Base-by-base conservation (phyloP, 306 rosid genomes). In the Erythrophleum fordii region DNA sequence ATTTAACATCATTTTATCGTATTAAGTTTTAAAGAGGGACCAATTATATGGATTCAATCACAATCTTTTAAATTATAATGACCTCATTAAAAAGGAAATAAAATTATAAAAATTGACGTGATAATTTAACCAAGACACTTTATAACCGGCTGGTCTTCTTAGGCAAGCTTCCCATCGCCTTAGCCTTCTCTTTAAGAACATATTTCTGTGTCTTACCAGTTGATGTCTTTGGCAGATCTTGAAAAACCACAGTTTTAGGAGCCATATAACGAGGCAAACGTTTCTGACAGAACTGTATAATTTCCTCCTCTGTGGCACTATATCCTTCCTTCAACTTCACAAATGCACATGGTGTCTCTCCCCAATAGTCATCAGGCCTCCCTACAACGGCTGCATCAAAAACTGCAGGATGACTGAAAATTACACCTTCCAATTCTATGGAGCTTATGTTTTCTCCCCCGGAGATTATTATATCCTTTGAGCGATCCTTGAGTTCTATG, bases 371-470 rank as follows among this genome's bases (percentile, higher is more conserved):
- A 81, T 95, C 95, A 12, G 97, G 95, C 76, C 92, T 89, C 34
- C 92, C 95, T 49, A 95, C 97, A 76, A 91, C 87, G 53, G 97
- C 97, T 22, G 91, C 97, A 67, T 95, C 97, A 20, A 85, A 78
- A 81, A 95, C 87, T 22, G 90, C 89, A 9, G 97, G 97, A 82
- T 95, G 97, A 37, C 84, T 59, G 68, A 66, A 91, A 60, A 95
- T 85, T 73, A 90, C 85, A 11, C 95, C 90, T 85, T 95, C 98
- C 75, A 95, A 81, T 72, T 95, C 97, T 74, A 95, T 91, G 4
- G 98, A 64, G 89, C 98, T 95, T 9, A 95, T 91, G n/a, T 92
- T 91, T 84, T 91, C 97, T 26, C 97, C 98, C 25, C 98, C 97
- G 0, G 97, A 92, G 23, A 95, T 95, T 69, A 95, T 95, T 25